Conservation (phyloP, 2,329 filamentous ascomycete genomes). For the Fusarium sp. region DNA sequence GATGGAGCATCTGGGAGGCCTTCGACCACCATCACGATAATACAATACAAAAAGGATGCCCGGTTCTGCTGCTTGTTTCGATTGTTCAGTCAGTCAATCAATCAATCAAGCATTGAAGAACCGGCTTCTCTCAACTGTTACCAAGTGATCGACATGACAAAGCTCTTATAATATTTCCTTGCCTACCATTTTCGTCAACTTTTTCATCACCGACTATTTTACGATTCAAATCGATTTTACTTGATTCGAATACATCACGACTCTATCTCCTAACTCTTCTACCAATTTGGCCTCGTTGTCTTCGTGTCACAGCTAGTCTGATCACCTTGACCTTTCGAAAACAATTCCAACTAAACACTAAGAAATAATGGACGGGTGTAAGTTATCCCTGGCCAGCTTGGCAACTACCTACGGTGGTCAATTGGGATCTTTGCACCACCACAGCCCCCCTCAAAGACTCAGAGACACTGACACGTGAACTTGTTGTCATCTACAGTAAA, state of each 20-base stretch:
- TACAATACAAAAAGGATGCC: conserved; percentile 47
- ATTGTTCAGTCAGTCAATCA: conserved; percentile 30
- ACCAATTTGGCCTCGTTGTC: background rate
- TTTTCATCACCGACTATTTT: conserved; percentile 16
- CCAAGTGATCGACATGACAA: conserved; percentile 40
- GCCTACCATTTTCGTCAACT: conserved; percentile 14
- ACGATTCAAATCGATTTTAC: background rate
- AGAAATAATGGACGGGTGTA: conserved; percentile 46
- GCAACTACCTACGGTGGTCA: conserved; percentile 7
- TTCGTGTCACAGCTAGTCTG: conserved; percentile 1
- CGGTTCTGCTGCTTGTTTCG: conserved; percentile 28
- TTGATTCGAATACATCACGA: conserved; percentile 16
- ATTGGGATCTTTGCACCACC: conserved; percentile 8
- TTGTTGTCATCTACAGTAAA: conserved; percentile 61
- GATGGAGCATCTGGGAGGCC: conserved; percentile 42
- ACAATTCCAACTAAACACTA: conserved; percentile 5
- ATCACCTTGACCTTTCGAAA: conserved; percentile 14
- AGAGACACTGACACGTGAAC: conserved; percentile 35
- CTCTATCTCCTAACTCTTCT: background rate
- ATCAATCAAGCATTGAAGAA: conserved; percentile 42
- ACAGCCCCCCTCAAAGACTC: background rate
- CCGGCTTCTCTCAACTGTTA: conserved; percentile 44
- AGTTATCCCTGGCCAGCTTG: conserved; percentile 26
- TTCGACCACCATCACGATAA: conserved; percentile 44
- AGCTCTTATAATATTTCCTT: conserved; percentile 35